A percentile compares a stretch with the other conserved stretches of the same genome.
phyloP scores from a whole-genome alignment of 2,329 filamentous ascomycete species.

The Penicillium sp. region DNA sequence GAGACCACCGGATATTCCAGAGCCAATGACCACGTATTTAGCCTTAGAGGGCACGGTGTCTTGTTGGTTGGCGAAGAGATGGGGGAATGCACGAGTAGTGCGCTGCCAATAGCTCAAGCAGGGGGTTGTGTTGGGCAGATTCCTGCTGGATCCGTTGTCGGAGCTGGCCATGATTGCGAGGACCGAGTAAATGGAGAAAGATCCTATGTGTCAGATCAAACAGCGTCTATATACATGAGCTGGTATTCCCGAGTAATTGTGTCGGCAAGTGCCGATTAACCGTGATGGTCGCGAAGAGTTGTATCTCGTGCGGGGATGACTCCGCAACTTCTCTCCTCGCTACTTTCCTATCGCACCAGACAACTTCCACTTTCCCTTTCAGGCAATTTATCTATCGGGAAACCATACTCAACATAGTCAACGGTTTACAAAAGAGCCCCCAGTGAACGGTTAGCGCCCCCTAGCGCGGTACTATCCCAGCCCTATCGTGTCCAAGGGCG shows the following conservation, averaged over 20 bases:
- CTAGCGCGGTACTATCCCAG: not conserved
- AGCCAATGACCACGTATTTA: constrained; percentile 31
- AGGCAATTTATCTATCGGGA: too few species aligned
- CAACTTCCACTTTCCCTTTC: not conserved
- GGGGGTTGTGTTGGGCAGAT: constrained; percentile 33
- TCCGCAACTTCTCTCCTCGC: not conserved
- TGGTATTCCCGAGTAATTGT: too few species aligned
- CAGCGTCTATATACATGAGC: constrained; percentile 45
- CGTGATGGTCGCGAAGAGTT: not conserved
- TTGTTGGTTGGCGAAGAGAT: constrained; percentile 23
- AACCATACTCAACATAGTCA: not conserved
- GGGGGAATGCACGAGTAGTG: constrained; percentile 30
- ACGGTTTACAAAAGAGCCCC: not conserved
- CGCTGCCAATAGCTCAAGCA: constrained; percentile 45
- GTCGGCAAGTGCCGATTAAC: not conserved
- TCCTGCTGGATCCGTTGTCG: constrained; percentile 22
- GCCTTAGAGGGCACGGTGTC: constrained; percentile 8
- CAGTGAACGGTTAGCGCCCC: not conserved
- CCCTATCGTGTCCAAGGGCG: not conserved
- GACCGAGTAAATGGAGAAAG: not conserved
- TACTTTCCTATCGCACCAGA: not conserved
- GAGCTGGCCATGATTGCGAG: not conserved
- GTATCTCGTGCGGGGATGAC: constrained; percentile 14
- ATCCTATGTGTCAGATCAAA: constrained; percentile 33
- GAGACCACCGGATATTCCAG: constrained; percentile 29